Percentiles rank a stretch among this genome's conserved stretches.
These are phyloP conservation scores for Fusarium sp. DNA, from an alignment of 2,329 filamentous ascomycete genomes.

Conservation along the genomic window DNA sequence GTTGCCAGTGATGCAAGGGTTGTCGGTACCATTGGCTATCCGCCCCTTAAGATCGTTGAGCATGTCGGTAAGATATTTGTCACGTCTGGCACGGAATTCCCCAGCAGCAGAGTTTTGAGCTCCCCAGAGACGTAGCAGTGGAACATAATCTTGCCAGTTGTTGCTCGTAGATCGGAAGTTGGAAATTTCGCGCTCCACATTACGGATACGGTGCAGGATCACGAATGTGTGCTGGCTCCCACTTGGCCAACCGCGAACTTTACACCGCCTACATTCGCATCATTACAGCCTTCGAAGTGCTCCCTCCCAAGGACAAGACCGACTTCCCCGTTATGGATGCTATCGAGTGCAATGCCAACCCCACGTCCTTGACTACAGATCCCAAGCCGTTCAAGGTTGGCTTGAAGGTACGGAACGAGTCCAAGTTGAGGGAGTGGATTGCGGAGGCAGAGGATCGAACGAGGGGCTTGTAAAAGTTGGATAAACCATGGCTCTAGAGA, in stretches of 20 bases:
- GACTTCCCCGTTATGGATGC: conserved; percentile 64
- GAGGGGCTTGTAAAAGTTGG: conserved; percentile 46
- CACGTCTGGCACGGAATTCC: conserved; percentile 71
- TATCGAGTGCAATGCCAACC: conserved; percentile 63
- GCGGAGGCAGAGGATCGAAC: conserved; percentile 60
- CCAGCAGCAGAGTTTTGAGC: conserved; percentile 68
- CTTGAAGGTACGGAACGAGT: conserved; percentile 54
- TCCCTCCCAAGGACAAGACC: conserved; percentile 53
- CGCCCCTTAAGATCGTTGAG: conserved; percentile 62
- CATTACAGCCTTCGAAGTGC: conserved; percentile 65
- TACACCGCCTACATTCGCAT: conserved; percentile 67
- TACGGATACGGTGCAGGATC: conserved; percentile 69
- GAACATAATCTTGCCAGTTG: conserved; percentile 88
- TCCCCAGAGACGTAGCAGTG: conserved; percentile 70
- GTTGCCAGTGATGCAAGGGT: conserved; percentile 53
- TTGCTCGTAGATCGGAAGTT: conserved; percentile 81
- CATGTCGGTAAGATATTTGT: conserved; percentile 71
- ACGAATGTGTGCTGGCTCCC: conserved; percentile 69
- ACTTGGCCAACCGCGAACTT: conserved; percentile 69
- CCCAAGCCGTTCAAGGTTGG: conserved; percentile 67
- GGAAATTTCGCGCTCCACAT: conserved; percentile 71
- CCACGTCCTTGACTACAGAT: conserved; percentile 66
- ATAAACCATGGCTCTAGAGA: neutral
- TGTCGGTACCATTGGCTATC: conserved; percentile 52
- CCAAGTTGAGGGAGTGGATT: conserved; percentile 60